These are phyloP conservation scores for Lasiosphaeris hirsuta DNA, from an alignment of 495 filamentous ascomycete genomes.

Conservation along the genomic window DNA sequence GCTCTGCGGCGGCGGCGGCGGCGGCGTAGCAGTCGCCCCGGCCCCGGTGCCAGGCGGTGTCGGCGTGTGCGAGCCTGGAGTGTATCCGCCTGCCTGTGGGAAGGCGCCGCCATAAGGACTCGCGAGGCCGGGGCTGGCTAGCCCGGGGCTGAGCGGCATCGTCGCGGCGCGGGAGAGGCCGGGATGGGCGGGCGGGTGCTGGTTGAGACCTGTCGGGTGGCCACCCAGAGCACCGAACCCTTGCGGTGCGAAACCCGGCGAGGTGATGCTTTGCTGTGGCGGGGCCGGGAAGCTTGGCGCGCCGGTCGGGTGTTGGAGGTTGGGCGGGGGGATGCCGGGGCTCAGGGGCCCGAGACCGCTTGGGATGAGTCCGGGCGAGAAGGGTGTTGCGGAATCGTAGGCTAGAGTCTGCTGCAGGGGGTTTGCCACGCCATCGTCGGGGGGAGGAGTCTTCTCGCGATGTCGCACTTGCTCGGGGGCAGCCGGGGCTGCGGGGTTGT, in stretches of 20 bases:
- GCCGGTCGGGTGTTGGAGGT: constrained; percentile 33
- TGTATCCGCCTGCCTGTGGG: constrained; percentile 24
- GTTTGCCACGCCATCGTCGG: constrained; percentile 66
- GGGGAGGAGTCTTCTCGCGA: constrained; percentile 86
- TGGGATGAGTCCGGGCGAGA: constrained; percentile 43
- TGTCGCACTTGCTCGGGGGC: constrained; percentile 79
- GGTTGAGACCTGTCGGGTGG: constrained; percentile 33
- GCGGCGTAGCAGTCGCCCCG: constrained; percentile 24
- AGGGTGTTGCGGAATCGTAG: constrained; percentile 55
- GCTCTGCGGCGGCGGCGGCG: constrained; percentile 23
- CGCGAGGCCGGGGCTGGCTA: constrained; percentile 26
- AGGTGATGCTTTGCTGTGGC: constrained; percentile 36
- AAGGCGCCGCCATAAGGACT: constrained; percentile 42
- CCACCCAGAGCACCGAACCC: constrained; percentile 36
- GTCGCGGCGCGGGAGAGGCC: constrained; percentile 40
- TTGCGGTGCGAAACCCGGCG: constrained; percentile 39
- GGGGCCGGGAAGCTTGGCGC: constrained; percentile 36
- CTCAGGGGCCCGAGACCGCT: constrained; percentile 34
- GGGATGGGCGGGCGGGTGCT: constrained; percentile 31
- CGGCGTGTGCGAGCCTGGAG: constrained; percentile 34
- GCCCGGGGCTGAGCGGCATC: constrained; percentile 35
- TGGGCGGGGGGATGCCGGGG: constrained; percentile 35
- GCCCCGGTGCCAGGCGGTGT: constrained; percentile 22
- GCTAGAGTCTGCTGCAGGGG: constrained; percentile 67
- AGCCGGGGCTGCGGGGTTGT: constrained; percentile 86